Conservation (phyloP, 2,329 filamentous ascomycete species). For the Keithomyces neogunnii region DNA sequence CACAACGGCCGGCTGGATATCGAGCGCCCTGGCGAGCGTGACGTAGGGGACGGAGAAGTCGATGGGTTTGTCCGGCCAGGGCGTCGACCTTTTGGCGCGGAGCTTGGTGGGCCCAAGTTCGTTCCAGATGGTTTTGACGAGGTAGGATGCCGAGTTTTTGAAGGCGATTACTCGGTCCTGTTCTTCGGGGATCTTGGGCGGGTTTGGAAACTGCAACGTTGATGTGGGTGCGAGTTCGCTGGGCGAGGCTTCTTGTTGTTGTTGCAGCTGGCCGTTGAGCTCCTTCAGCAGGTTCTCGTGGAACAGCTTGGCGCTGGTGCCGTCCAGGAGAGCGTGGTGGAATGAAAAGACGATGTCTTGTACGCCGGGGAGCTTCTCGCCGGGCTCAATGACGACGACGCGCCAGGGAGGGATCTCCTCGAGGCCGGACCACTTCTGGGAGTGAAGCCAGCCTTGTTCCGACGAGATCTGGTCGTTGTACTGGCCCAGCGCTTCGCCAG, state of each 20-base stretch:
- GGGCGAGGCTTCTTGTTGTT: background rate
- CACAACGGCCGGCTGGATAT: constrained; percentile 21
- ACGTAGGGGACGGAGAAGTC: constrained; percentile 25
- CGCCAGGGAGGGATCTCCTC: constrained; percentile 38
- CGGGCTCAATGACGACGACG: constrained; percentile 26
- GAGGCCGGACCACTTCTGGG: constrained; percentile 31
- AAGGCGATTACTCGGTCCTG: constrained; percentile 35
- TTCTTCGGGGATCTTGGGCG: constrained; percentile 24
- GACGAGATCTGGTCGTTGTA: constrained; percentile 23
- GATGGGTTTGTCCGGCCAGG: constrained; percentile 31
- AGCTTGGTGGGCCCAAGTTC: constrained; percentile 32
- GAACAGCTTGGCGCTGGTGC: constrained; percentile 38
- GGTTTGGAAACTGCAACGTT: constrained; percentile 21
- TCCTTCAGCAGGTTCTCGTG: constrained; percentile 37
- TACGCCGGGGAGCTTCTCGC: constrained; percentile 7
- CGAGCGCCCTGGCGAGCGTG: constrained; percentile 28
- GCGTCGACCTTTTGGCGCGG: constrained; percentile 13
- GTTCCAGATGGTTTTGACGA: constrained; percentile 31
- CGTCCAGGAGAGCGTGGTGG: constrained; percentile 47
- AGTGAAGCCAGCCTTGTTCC: constrained; percentile 30
- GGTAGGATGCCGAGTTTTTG: constrained; percentile 28
- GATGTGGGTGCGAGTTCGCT: background rate
- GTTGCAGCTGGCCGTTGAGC: constrained; percentile 21
- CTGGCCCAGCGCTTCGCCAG: constrained; percentile 10
- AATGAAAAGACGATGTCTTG: constrained; percentile 38